These are phyloP conservation scores for Allium cepa DNA, from an alignment of 106 monocot genomes.

Conservation along the genomic window DNA sequence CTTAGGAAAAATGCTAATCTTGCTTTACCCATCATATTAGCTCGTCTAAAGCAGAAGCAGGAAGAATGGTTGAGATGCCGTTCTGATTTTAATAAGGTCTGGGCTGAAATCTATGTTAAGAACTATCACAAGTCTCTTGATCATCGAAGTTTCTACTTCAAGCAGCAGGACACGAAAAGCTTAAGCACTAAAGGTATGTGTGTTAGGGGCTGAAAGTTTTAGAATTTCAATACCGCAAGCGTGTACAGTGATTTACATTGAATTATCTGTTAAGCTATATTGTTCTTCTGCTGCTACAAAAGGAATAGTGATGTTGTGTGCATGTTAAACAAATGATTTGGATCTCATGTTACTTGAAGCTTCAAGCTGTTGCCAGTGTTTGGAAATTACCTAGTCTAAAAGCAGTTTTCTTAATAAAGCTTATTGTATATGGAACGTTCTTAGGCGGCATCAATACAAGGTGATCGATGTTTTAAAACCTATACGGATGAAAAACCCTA, in stretches of 20 bases:
- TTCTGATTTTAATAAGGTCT: slow-evolving; percentile 82
- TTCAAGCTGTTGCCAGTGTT: too few species aligned
- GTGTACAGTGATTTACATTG: neutral
- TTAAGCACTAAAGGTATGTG: slow-evolving; percentile 80
- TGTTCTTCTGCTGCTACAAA: neutral
- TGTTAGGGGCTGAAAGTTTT: neutral
- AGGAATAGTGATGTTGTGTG: too few species aligned
- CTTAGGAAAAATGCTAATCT: slow-evolving; percentile 65
- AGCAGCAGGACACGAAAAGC: slow-evolving; percentile 82
- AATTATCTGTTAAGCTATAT: neutral
- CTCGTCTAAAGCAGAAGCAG: slow-evolving; percentile 90
- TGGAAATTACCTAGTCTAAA: too few species aligned
- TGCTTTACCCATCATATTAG: slow-evolving; percentile 70
- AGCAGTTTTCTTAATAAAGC: too few species aligned
- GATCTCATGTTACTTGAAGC: too few species aligned
- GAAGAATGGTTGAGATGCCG: slow-evolving; percentile 81
- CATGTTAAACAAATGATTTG: too few species aligned
- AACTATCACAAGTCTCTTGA: slow-evolving; percentile 93
- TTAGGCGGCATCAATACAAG: too few species aligned
- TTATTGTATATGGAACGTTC: too few species aligned
- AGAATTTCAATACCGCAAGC: neutral
- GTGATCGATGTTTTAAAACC: too few species aligned
- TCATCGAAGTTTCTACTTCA: slow-evolving; percentile 90
- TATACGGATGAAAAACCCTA: too few species aligned
- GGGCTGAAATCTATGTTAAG: slow-evolving; percentile 85